A percentile compares a stretch with the other conserved stretches of the same genome.
phyloP scores from a whole-genome alignment of 2,329 filamentous ascomycete genomes.

The Neofusicoccum cordaticola region DNA sequence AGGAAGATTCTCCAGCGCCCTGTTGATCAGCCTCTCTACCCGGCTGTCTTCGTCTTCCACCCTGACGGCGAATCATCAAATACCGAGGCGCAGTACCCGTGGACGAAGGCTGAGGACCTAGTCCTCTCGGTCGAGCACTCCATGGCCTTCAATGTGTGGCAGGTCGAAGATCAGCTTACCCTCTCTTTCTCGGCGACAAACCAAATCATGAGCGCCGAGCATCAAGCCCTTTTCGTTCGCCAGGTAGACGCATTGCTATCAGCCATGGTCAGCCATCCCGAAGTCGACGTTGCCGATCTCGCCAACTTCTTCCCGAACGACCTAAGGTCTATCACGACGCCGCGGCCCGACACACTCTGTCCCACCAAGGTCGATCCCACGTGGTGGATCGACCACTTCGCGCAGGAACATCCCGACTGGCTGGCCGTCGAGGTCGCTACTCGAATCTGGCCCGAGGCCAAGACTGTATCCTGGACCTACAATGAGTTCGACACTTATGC shows the following conservation, averaged over 20 bases:
- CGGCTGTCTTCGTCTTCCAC: conserved; percentile 36
- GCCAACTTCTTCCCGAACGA: conserved; percentile 24
- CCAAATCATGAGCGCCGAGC: conserved; percentile 27
- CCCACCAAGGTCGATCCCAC: conserved; percentile 62
- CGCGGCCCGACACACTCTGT: conserved; percentile 54
- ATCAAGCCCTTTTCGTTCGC: conserved; percentile 28
- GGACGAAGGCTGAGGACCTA: conserved; percentile 30
- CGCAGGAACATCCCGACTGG: conserved; percentile 53
- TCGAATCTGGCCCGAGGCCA: conserved; percentile 46
- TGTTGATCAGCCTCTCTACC: conserved; percentile 29
- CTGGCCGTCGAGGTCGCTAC: conserved; percentile 65
- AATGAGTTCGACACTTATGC: conserved; percentile 8
- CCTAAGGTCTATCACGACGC: conserved; percentile 62
- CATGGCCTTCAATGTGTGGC: conserved; percentile 40
- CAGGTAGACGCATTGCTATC: conserved; percentile 32
- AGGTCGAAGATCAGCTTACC: conserved; percentile 20
- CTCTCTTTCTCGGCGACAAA: conserved; percentile 28
- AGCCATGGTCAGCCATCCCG: conserved; percentile 28
- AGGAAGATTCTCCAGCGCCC: conserved; percentile 28
- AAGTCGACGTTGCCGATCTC: conserved; percentile 25
- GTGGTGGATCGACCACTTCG: conserved; percentile 67
- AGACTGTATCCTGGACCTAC: conserved; percentile 46
- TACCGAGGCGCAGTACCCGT: conserved; percentile 21
- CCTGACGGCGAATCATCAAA: conserved; percentile 16
- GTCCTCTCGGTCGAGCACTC: conserved; percentile 42